Conservation (phyloP, 2,329 filamentous ascomycete species). For the Metarhizium humberi region DNA sequence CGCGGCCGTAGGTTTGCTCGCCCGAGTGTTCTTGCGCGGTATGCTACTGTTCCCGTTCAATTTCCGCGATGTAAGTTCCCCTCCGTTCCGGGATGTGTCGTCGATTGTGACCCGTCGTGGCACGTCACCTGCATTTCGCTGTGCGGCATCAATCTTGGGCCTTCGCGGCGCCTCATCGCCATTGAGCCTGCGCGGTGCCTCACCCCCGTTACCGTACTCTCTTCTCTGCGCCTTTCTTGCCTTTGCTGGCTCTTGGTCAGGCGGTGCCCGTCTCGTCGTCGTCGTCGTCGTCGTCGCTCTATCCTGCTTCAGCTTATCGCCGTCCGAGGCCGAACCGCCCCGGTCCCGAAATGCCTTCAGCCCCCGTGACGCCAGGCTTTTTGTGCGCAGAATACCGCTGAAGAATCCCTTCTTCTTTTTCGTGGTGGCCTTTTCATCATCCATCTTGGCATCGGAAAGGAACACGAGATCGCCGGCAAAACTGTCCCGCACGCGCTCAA, state of each 20-base stretch:
- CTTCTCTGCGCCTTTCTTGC: background rate
- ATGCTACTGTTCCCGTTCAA: background rate
- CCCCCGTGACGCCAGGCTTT: slow-evolving; percentile 25
- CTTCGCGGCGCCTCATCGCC: background rate
- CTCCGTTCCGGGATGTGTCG: background rate
- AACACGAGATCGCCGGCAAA: background rate
- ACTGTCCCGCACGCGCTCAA: background rate
- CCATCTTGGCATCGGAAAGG: slow-evolving; percentile 18
- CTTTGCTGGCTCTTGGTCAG: background rate
- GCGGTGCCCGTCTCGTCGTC: background rate
- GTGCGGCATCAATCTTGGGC: background rate
- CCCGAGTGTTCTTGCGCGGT: slow-evolving; percentile 3
- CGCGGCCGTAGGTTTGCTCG: background rate
- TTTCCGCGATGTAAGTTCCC: background rate
- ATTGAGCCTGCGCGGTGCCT: background rate
- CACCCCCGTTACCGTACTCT: background rate
- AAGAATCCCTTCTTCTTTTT: slow-evolving; percentile 36
- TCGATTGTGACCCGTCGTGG: background rate
- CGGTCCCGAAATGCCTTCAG: slow-evolving; percentile 5
- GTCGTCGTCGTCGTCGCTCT: background rate
- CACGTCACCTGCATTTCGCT: background rate
- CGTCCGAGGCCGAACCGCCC: background rate
- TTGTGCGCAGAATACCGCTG: slow-evolving; percentile 39
- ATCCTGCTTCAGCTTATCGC: background rate
- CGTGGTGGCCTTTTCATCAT: slow-evolving; percentile 19